Base-by-base conservation (phyloP, 768 basidiomycete genomes). In the Auricularia auricula-judae region DNA sequence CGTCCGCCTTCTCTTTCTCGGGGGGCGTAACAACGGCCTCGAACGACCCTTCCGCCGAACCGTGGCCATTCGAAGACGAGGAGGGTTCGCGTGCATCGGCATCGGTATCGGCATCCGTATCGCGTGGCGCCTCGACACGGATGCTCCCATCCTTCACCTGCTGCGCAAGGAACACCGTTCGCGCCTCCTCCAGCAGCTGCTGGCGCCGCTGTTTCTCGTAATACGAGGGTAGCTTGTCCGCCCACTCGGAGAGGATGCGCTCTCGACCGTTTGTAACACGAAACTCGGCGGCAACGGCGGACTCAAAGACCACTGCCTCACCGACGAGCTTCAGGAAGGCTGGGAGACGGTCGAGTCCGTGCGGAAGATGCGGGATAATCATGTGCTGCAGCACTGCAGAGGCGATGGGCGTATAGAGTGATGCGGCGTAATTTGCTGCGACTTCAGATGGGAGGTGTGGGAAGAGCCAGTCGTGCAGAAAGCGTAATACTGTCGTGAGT, bases 121-220 rank as follows among this genome's bases (percentile, higher is more conserved):
- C n/a, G 70, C 67, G n/a, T 3, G 59, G 36, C 23, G 66, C 36
- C 34, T 67, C 63, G 12, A 64, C 47, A 42, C 53, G 59, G 36
- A 62, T 36, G 8, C 56, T 42, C 16, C 36, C 21, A 16, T 61
- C 62, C 11, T 42, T 61, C 34, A 64, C 63, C 11, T 54, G 29
- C 29, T 29, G 39, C 29, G 36, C 64, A n/a, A 85, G 66, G 21
- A 93, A 79, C 54, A 86, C 77, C 16, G 69, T 69, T 64, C 92
- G 79, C 14, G 84, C 80, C n/a, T 74, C 74, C 51, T 89, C 85
- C 4, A 93, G 78, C 56, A 93, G 83, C 62, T 79, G 77, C 39
- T 82, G 75, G 14, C 93, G 80, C 69, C 92, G 75, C 68, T 87
- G 84, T 66, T 84, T 84, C 72, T 93, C 93, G 72, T 93, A 96